These are phyloP conservation scores for Vigna trinervia DNA, from an alignment of 306 rosid species.

Conservation along the genomic window DNA sequence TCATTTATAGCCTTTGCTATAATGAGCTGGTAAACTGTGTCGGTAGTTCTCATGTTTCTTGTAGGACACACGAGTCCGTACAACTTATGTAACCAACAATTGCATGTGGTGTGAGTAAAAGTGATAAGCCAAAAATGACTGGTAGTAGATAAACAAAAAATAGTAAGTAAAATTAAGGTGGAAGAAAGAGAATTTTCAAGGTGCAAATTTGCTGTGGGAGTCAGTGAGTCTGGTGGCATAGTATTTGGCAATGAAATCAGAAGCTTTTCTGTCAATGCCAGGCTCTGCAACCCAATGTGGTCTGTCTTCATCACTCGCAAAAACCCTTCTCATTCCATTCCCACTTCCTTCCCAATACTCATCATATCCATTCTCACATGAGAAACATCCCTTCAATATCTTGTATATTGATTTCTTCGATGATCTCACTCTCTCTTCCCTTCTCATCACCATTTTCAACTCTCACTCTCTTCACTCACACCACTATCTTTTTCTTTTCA, in stretches of 20 bases:
- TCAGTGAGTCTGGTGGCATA: constrained; percentile 59
- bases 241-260: constrained; percentile 70
- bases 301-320: constrained; percentile 68
- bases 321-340: constrained; percentile 53
- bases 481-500: background rate
- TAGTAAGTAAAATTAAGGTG: no score
- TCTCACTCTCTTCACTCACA: background rate
- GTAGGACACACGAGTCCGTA: no score
- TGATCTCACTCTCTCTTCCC: constrained; percentile 38
- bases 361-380: constrained; percentile 43
- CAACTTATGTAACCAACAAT: no score
- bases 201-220: constrained; percentile 48
- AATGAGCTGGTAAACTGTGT: no score
- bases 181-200: background rate
- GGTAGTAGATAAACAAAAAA: no score
- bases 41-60: no score
- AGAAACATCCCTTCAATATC: constrained; percentile 61
- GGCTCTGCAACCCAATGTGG: constrained; percentile 72
- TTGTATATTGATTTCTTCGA: constrained; percentile 52
- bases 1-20: no score
- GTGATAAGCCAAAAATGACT: no score
- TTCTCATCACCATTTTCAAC: background rate
- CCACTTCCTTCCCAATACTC: constrained; percentile 56
- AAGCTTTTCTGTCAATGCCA: constrained; percentile 74
- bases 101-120: no score